Evolutionary conservation across 192 early-diverging fungal species (phyloP).

Genomic region (Backusella macrospora): DNA sequence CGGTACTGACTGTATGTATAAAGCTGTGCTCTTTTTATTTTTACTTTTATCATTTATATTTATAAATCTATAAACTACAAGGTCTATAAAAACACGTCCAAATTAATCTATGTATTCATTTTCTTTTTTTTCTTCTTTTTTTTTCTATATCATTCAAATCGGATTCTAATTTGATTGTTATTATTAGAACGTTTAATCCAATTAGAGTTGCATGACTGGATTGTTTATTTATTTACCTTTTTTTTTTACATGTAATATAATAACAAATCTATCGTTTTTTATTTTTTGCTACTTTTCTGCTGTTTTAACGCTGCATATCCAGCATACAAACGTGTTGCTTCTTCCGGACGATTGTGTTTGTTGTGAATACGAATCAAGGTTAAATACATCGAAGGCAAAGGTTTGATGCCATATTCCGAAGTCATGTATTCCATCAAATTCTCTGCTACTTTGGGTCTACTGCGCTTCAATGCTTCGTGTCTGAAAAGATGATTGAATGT

Average conservation of each 20-base stretch:
- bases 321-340: conserved; percentile 28
- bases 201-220: too few relatives aligned
- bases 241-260: background rate
- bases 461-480: conserved; percentile 36
- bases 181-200: too few relatives aligned
- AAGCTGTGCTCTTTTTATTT: too few relatives aligned
- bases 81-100: too few relatives aligned
- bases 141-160: too few relatives aligned
- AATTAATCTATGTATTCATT: background rate
- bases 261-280: background rate
- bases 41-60: too few relatives aligned
- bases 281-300: background rate
- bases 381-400: conserved; percentile 36
- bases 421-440: conserved; percentile 37
- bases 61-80: too few relatives aligned
- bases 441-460: conserved; percentile 27
- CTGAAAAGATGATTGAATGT: conserved; percentile 43
- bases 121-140: background rate
- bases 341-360: conserved; percentile 32
- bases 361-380: conserved; percentile 34
- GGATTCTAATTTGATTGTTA: too few relatives aligned
- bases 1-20: too few relatives aligned
- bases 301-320: conserved; percentile 18
- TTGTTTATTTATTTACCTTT: background rate
- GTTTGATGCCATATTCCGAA: conserved; percentile 21